phyloP scores from a whole-genome alignment of 2,329 filamentous ascomycete species.

The Rhynchosporium agropyri region DNA sequence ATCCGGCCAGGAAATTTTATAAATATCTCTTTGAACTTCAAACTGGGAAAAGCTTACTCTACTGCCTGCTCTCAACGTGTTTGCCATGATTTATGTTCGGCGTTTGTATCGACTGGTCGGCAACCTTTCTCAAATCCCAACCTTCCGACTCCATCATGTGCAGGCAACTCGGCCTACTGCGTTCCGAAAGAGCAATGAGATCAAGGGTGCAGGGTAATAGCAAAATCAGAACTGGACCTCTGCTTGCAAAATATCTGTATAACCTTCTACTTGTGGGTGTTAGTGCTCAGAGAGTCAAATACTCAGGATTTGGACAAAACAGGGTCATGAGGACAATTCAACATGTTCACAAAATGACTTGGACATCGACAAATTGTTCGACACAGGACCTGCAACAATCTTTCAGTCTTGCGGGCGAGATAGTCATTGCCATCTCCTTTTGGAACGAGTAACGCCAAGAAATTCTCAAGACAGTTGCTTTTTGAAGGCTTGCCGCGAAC shows the following conservation, averaged over 20 bases:
- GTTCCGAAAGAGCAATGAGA: constrained; percentile 39
- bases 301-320: not conserved
- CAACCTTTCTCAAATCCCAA: constrained; percentile 19
- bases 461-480: not conserved
- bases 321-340: not conserved
- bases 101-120: constrained; percentile 17
- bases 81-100: constrained; percentile 11
- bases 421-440: constrained; percentile 2
- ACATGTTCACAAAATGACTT: not conserved
- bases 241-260: constrained; percentile 27
- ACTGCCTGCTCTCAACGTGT: constrained; percentile 13
- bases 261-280: not conserved
- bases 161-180: constrained; percentile 39
- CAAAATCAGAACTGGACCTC: constrained; percentile 23
- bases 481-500: not conserved
- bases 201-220: constrained; percentile 25
- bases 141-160: constrained; percentile 26
- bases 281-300: not conserved
- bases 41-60: constrained; percentile 1
- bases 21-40: not conserved
- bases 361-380: not conserved
- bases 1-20: not conserved
- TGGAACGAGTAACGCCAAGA: not conserved
- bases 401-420: not conserved
- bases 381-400: not conserved